Percentiles rank a stretch among this genome's conserved stretches.
These are phyloP conservation scores for Backusella psychrophila DNA, from an alignment of 192 early-diverging fungal genomes.

Conservation along the genomic window DNA sequence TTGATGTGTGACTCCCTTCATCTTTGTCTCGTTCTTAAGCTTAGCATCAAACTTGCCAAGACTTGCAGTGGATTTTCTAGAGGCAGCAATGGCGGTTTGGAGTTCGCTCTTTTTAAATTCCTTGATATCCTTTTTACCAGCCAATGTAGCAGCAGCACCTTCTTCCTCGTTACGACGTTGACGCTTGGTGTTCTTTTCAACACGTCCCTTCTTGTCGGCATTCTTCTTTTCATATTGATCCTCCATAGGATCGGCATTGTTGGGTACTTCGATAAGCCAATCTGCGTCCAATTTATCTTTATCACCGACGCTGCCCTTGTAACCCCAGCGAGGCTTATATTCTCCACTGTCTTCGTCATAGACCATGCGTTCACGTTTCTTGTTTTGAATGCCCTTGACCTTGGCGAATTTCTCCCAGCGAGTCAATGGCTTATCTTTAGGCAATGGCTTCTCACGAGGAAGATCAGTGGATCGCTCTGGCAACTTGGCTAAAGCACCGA, in stretches of 20 bases:
- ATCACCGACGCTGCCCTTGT: slow-evolving; percentile 73
- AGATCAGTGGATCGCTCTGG: slow-evolving; percentile 64
- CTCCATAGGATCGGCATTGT: slow-evolving; percentile 75
- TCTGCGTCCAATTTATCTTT: slow-evolving; percentile 51
- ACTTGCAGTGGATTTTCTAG: slow-evolving; percentile 85
- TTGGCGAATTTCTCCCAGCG: slow-evolving; percentile 99
- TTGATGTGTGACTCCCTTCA: slow-evolving; percentile 78
- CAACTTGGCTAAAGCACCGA: slow-evolving; percentile 78
- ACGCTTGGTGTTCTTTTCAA: slow-evolving; percentile 87
- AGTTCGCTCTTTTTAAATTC: slow-evolving; percentile 72
- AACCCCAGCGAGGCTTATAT: slow-evolving; percentile 89
- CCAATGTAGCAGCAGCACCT: slow-evolving; percentile 51
- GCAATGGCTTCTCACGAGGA: slow-evolving; percentile 91
- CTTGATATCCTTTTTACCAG: slow-evolving; percentile 54
- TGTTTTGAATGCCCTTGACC: slow-evolving; percentile 88
- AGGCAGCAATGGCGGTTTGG: slow-evolving; percentile 67
- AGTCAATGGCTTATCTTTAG: slow-evolving; percentile 86
- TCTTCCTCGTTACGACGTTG: slow-evolving; percentile 87
- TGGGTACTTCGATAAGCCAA: slow-evolving; percentile 95
- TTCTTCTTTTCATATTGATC: slow-evolving; percentile 80
- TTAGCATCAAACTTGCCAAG: slow-evolving; percentile 89
- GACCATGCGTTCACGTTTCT: slow-evolving; percentile 78
- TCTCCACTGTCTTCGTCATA: slow-evolving; percentile 83
- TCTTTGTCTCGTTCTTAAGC: slow-evolving; percentile 77
- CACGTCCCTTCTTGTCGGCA: slow-evolving; percentile 85